A percentile compares a stretch with the other conserved stretches of the same genome.
phyloP scores from a whole-genome alignment of 2,329 filamentous ascomycete genomes.

The Neurospora sp. region DNA sequence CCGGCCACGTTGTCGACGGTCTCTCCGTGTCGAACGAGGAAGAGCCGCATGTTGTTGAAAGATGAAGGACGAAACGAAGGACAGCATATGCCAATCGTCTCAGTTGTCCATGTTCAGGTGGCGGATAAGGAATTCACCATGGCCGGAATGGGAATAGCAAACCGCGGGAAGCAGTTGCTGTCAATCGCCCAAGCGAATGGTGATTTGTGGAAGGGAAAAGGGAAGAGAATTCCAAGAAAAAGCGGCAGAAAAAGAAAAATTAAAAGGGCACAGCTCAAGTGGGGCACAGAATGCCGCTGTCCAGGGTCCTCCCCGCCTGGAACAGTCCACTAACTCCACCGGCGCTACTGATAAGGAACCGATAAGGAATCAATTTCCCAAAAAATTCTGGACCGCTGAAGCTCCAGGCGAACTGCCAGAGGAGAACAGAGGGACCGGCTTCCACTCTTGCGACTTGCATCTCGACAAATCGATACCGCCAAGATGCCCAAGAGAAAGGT shows the following conservation, averaged over 20 bases:
- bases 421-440: neutral
- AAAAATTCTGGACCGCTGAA: neutral
- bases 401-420: neutral
- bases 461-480: slow-evolving; percentile 14
- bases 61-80: neutral
- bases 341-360: neutral
- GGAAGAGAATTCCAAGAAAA: neutral
- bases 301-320: neutral
- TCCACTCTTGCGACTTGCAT: neutral
- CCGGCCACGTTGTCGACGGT: slow-evolving; percentile 81
- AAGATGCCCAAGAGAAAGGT: slow-evolving; percentile 80
- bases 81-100: neutral
- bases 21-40: slow-evolving; percentile 80
- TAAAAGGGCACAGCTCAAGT: neutral
- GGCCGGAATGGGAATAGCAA: neutral
- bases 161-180: neutral
- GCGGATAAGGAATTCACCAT: neutral
- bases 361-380: neutral
- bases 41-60: slow-evolving; percentile 43
- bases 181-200: neutral
- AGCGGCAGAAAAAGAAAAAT: neutral
- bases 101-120: neutral
- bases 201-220: neutral
- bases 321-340: neutral
- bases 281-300: neutral